Evolutionary conservation across 805 yeast genomes (phyloP).

Genomic region (Spathaspora gorwiae): DNA sequence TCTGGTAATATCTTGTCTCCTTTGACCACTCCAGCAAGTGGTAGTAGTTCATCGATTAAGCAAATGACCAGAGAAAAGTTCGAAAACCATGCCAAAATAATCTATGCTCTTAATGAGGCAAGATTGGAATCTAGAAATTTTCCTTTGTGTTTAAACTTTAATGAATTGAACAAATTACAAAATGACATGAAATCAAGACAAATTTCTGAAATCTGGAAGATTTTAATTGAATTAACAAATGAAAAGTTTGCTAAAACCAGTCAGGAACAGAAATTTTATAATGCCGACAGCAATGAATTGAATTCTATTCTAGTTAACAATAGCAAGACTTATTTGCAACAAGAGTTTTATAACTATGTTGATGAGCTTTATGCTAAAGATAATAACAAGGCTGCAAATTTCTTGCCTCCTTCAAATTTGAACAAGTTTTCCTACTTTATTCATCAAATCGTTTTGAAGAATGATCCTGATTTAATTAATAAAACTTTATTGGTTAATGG

Average conservation of each 20-base stretch:
- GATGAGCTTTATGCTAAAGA: conserved; percentile 65
- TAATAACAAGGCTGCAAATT: conserved; percentile 23
- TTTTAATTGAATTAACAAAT: conserved; percentile 47
- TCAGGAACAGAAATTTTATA: conserved; percentile 32
- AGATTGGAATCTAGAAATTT: conserved; percentile 51
- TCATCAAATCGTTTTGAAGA: conserved; percentile 30
- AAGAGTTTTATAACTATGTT: conserved; percentile 72
- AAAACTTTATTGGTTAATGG: conserved; percentile 58
- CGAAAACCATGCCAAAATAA: conserved; percentile 68
- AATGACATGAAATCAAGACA: conserved; percentile 66
- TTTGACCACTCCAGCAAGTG: conserved; percentile 12
- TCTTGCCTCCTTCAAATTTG: conserved; percentile 56
- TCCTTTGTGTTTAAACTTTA: conserved; percentile 56
- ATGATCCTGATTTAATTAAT: conserved; percentile 22
- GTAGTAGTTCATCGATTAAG: conserved; percentile 8
- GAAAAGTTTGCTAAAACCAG: conserved; percentile 29
- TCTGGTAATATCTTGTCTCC: conserved; percentile 31
- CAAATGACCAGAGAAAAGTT: conserved; percentile 51
- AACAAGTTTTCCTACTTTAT: conserved; percentile 66
- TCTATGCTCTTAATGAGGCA: conserved; percentile 66
- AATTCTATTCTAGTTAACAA: conserved; percentile 47
- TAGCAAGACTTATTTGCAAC: conserved; percentile 61
- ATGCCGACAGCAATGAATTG: conserved; percentile 23
- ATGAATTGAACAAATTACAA: conserved; percentile 53
- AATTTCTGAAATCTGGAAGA: conserved; percentile 69